These are phyloP conservation scores for Gonapodya prolifera DNA, from an alignment of 192 early-diverging fungal genomes.

Conservation along the genomic window DNA sequence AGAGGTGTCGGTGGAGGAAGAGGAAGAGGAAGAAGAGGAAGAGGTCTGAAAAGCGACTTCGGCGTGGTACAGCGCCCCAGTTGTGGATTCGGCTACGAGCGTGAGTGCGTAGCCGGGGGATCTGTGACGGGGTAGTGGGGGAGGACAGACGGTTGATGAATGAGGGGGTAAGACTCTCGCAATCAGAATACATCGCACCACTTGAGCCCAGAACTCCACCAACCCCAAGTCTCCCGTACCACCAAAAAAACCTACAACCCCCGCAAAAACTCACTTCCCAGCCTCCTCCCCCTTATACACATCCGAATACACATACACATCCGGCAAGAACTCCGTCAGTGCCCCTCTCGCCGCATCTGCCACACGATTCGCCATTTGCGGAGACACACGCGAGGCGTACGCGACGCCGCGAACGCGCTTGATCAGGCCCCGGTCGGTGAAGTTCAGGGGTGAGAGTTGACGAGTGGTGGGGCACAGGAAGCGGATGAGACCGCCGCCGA, in stretches of 20 bases:
- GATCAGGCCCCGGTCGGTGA: constrained; percentile 73
- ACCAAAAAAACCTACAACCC: not conserved
- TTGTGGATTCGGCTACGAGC: constrained; percentile 85
- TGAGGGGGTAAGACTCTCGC: too few species aligned
- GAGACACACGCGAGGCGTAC: constrained; percentile 81
- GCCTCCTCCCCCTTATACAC: constrained; percentile 93
- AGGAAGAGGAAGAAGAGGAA: not conserved
- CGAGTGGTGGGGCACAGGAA: constrained; percentile 80
- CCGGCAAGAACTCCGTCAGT: constrained; percentile 87
- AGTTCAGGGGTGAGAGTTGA: constrained; percentile 60
- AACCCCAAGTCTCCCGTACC: too few species aligned
- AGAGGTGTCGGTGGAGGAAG: too few species aligned
- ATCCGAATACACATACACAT: constrained; percentile 96
- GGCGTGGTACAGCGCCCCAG: constrained; percentile 66
- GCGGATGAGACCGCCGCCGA: constrained; percentile 81
- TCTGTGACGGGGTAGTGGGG: constrained; percentile 8
- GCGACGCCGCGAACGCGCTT: constrained; percentile 92
- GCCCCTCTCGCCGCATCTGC: constrained; percentile 73
- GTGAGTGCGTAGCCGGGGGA: constrained; percentile 88
- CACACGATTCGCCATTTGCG: constrained; percentile 88
- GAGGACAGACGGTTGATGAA: constrained; percentile 12
- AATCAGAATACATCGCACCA: too few species aligned
- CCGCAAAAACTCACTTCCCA: constrained; percentile 27
- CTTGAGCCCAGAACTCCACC: too few species aligned
- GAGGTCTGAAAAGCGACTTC: constrained; percentile 61